phyloP scores from a whole-genome alignment of 345 rosid species.

The Pugionium cornutum region DNA sequence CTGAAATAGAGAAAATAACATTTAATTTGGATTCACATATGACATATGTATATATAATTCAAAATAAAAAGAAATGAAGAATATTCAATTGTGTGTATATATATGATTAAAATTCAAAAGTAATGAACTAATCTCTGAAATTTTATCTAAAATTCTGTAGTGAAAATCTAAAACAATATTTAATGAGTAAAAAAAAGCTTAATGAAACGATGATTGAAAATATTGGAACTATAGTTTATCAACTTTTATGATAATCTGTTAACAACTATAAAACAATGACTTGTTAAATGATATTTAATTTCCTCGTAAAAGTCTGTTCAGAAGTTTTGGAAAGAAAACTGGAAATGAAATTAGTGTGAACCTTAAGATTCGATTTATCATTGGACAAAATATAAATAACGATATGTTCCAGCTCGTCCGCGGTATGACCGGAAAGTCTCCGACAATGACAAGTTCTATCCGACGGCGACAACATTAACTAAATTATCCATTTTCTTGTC shows the following conservation, averaged over 20 bases:
- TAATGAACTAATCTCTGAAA: too few species aligned
- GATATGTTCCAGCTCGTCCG: neutral
- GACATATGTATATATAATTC: too few species aligned
- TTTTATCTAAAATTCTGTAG: too few species aligned
- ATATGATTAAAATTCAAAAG: neutral
- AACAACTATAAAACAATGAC: neutral
- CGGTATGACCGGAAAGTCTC: slow-evolving; percentile 24
- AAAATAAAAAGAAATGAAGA: too few species aligned
- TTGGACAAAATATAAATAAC: neutral
- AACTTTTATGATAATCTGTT: too few species aligned
- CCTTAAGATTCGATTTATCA: slow-evolving; percentile 12
- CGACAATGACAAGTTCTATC: slow-evolving; percentile 23
- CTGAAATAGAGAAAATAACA: neutral
- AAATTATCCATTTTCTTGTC: neutral
- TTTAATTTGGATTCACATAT: neutral
- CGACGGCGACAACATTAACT: slow-evolving; percentile 21
- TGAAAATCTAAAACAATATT: too few species aligned
- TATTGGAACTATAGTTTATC: too few species aligned
- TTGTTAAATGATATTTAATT: too few species aligned
- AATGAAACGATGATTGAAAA: too few species aligned
- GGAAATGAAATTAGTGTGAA: slow-evolving; percentile 18
- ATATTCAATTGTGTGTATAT: too few species aligned
- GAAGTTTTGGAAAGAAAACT: neutral
- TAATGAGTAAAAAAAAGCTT: too few species aligned
- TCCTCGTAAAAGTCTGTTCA: too few species aligned